Evolutionary conservation across 495 filamentous ascomycete genomes (phyloP), one percentile per base, ranked within the genome.

Genomic region (Pyronema omphalodes): DNA sequence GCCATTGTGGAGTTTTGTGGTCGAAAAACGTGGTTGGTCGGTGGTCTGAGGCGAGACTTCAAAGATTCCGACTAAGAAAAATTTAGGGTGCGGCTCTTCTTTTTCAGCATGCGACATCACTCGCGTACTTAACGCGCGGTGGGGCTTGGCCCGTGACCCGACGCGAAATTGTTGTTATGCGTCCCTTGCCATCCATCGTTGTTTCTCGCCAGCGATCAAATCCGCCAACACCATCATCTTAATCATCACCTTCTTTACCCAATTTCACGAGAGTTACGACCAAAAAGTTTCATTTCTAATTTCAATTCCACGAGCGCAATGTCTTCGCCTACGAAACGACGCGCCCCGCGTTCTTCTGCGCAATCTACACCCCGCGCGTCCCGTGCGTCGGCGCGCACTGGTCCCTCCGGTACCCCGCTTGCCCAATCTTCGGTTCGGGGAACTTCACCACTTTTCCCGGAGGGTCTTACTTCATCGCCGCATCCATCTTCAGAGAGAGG

Each of bases 321-420:
- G 61, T 63, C 60, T 39, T 63, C 61, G 7, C 60, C 61, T 6
- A 50, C 56, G 2, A 63, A 59, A 52, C 57, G 60, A 29, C 61
- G 60, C 51, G 18, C 60, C 17, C 37, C 49, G 44, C 61, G 54
- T 12, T 48, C 58, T 12, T 52, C 49, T n/a, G 54, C 52, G 14
- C 60, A 62, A 45, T 48, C 61, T 29, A 62, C 60, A 44, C 58
- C 60, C 45, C 54, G 54, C 44, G 46, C 37, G 37, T 18, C 46
- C 46, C 54, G 46, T 46, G 29, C 41, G 34, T 44, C 44, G 14
- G 33, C 44, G 12, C 50, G 37, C 23, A 53, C 39, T 17, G 37
- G 14, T 18, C 44, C 37, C 15, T 9, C 48, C 1, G 49, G 39
- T 29, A 58, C 49, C 3, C 56, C 60, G 12, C 53, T 63, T 18